Evolutionary conservation across 179 eudicot genomes (phyloP), one percentile per base, ranked within the genome.

Genomic region (Kewa caespitosa): DNA sequence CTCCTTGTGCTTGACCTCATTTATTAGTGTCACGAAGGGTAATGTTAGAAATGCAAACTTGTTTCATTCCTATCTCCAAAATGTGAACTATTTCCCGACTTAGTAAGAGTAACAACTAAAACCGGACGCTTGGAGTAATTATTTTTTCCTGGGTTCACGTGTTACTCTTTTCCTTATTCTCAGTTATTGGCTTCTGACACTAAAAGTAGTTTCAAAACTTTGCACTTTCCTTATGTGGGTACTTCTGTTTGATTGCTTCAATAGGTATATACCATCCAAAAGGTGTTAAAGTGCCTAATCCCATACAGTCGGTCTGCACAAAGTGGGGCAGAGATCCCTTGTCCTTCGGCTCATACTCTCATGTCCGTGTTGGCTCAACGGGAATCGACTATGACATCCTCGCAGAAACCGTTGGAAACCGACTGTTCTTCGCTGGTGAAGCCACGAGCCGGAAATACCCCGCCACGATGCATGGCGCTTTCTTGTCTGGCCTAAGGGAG

Each of bases 381-480:
- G 97, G 97, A 38, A 78, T 79, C 37, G 98, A 94, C 83, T 94
- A 94, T 74, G 98, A 94, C 62, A 64, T 87, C 75, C 85, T 94
- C 34, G 93, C 98, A 39, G 98, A 94, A 85, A 92, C 85, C 67
- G 85, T 94, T 17, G 89, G 79, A 18, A 76, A 76, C 79, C 86
- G 87, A 54, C 82, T 94, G 71, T 94, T 89, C 75, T 94, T 94
- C 77, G 97, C 96, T 41, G 98, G 97, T 75, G 98, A 94, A 80
- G 97, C 98, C 64, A 94, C 97, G 54, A 89, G 60, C 75, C 81
- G 94, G 74, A 85, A 94, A 80, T 83, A 92, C 71, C 97, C 96
- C 20, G 98, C 97, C 75, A 94, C 91, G 59, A 94, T 94, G 98
- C 98, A 94, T 28, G 98, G 98, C 68, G 97, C 98, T 31, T 90